These are phyloP conservation scores for Ehretia macrophylla DNA, from an alignment of 257 asterid genomes.

Conservation along the genomic window DNA sequence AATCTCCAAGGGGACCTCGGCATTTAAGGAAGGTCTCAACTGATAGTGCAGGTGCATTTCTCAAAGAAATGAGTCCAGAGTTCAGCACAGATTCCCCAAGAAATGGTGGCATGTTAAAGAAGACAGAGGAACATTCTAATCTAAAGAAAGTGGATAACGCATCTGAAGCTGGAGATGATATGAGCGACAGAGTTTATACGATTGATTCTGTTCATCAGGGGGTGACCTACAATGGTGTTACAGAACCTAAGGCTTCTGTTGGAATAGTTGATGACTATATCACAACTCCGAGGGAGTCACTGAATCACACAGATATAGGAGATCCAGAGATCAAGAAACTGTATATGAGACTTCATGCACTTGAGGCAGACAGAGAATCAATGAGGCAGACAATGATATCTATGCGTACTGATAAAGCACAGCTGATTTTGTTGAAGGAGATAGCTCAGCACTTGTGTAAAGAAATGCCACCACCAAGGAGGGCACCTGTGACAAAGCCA, in stretches of 20 bases:
- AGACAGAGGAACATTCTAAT: slow-evolving; percentile 43
- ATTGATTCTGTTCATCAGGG: slow-evolving; percentile 76
- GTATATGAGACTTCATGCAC: slow-evolving; percentile 82
- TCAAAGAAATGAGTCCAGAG: slow-evolving; percentile 47
- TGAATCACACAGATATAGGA: slow-evolving; percentile 31
- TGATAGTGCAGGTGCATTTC: slow-evolving; percentile 50
- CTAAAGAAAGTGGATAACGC: slow-evolving; percentile 44
- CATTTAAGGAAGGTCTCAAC: slow-evolving; percentile 57
- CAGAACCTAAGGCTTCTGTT: slow-evolving; percentile 45
- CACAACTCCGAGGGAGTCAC: slow-evolving; percentile 44
- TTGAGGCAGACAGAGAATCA: slow-evolving; percentile 96
- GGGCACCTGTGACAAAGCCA: slow-evolving; percentile 49
- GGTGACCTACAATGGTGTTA: slow-evolving; percentile 31
- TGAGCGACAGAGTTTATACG: slow-evolving; percentile 73
- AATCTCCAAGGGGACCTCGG: slow-evolving; percentile 61
- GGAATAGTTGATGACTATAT: slow-evolving; percentile 44
- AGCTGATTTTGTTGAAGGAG: slow-evolving; percentile 75
- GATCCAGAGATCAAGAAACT: slow-evolving; percentile 80
- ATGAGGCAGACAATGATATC: slow-evolving; percentile 87
- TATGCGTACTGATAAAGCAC: slow-evolving; percentile 87
- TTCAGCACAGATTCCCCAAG: slow-evolving; percentile 51
- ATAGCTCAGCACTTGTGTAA: slow-evolving; percentile 84
- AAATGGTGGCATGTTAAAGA: slow-evolving; percentile 43
- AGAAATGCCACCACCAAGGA: slow-evolving; percentile 60
- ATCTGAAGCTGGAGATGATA: slow-evolving; percentile 65